phyloP scores from a whole-genome alignment of 768 basidiomycete genomes.

The Russula vinacea region DNA sequence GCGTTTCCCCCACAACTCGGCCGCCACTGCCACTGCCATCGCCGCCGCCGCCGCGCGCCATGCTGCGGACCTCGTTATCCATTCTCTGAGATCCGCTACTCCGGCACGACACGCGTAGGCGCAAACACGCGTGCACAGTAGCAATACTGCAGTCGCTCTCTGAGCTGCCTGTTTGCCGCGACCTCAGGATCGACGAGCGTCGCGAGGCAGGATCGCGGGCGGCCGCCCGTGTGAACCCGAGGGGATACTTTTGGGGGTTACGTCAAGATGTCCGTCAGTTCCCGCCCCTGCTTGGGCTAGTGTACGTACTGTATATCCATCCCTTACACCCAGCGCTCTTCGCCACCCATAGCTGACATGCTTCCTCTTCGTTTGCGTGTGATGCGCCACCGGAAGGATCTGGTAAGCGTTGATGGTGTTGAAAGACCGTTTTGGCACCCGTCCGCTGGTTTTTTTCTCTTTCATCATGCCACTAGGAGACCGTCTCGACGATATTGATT shows the following conservation, averaged over 20 bases:
- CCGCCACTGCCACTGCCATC: not conserved
- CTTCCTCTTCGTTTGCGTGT: not conserved
- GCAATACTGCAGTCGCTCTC: not conserved
- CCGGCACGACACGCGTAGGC: too few species aligned
- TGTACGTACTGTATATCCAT: not conserved
- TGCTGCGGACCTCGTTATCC: not conserved
- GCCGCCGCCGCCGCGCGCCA: not conserved
- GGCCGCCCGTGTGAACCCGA: slow-evolving; percentile 4
- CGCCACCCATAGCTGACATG: not conserved
- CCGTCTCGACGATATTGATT: not conserved
- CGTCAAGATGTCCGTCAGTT: not conserved
- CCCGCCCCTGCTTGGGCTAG: not conserved
- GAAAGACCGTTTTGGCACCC: not conserved
- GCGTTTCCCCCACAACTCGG: not conserved
- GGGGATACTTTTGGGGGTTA: not conserved
- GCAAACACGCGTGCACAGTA: too few species aligned
- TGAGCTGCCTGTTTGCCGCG: not conserved
- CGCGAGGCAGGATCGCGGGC: not conserved
- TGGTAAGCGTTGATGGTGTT: not conserved
- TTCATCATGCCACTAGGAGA: not conserved
- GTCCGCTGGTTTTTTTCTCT: too few species aligned
- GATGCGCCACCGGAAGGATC: not conserved
- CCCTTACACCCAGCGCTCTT: not conserved
- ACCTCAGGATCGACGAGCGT: not conserved
- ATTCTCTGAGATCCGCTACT: too few species aligned